Base-by-base conservation (phyloP, 495 filamentous ascomycete species). In the Gamarada debralockiae region DNA sequence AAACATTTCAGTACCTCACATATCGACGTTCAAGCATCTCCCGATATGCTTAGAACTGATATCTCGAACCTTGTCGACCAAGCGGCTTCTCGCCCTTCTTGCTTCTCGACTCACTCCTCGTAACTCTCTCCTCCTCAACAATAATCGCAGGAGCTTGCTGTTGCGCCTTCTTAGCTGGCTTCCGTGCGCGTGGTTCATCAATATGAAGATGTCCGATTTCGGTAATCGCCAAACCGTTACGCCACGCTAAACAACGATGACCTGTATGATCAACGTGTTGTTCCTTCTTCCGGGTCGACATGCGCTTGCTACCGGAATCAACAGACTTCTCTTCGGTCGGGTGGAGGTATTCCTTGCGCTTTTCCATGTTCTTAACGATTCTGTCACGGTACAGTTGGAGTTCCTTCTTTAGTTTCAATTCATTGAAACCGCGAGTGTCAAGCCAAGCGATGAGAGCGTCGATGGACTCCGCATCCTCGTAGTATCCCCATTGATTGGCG, bases 401-500 rank as follows among this genome's bases (percentile, higher is more conserved):
- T 67, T 96, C 91, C 67, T 95, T 95, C 29, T 85, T 79, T 20
- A 98, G 71, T 63, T 89, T 92, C 29, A 81, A 67, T 67, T 98
- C 93, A 29, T 93, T 87, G 33, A 82, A 70, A 0, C 93, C 93
- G 22, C 86, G 84, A 7, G 82, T 72, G 62, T 98, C 93, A 4
- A 98, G 76, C 93, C 93, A 98, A 23, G 76, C 79, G 46, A 97
- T 79, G 14, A 97, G 79, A 51, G 75, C 77, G 42, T 92, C 90
- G 6, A 98, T 67, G 20, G 83, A 72, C 18, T 84, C 78, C 0
- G 90, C 83, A 1, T 92, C 85, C 42, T 93, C 87, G 64, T 87
- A 89, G 71, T 87, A 98, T 13, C 87, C 93, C 89, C 92, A 97
- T 65, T 97, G 86, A 9, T 70, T 71, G 2, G 93, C 91, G 55